phyloP scores from a whole-genome alignment of 2,329 filamentous ascomycete species.

The Aspergillus pseudoviridinutans region DNA sequence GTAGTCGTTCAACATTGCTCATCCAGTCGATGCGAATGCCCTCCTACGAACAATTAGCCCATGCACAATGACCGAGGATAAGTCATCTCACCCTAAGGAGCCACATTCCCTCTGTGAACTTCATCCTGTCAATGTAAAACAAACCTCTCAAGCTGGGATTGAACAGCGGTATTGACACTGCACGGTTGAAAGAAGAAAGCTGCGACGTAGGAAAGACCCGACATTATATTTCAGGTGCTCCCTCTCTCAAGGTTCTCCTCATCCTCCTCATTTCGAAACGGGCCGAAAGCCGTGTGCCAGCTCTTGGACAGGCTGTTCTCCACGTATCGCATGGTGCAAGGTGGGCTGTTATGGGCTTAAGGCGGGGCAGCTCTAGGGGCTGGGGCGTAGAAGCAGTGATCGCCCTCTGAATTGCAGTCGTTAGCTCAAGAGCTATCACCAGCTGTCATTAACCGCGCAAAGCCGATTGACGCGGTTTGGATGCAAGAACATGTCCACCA shows the following conservation, averaged over 20 bases:
- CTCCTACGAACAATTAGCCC: slow-evolving; percentile 21
- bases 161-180: not conserved
- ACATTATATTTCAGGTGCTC: not conserved
- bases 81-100: slow-evolving; percentile 23
- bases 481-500: not conserved
- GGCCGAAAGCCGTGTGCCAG: not conserved
- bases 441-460: not conserved
- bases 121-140: slow-evolving; percentile 23
- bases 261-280: not conserved
- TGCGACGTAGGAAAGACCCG: not conserved
- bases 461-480: not conserved
- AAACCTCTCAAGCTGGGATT: not conserved
- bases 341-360: not conserved
- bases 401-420: not conserved
- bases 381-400: not conserved
- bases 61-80: not conserved
- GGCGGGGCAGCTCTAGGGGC: not conserved
- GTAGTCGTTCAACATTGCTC: slow-evolving; percentile 37
- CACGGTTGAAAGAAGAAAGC: not conserved
- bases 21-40: slow-evolving; percentile 40
- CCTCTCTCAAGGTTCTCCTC: not conserved
- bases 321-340: not conserved
- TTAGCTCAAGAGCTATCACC: not conserved
- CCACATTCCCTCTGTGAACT: slow-evolving; percentile 43
- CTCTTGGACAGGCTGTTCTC: not conserved